These are phyloP conservation scores for Noccaea bulbosa DNA, from an alignment of 345 rosid genomes.

Conservation along the genomic window DNA sequence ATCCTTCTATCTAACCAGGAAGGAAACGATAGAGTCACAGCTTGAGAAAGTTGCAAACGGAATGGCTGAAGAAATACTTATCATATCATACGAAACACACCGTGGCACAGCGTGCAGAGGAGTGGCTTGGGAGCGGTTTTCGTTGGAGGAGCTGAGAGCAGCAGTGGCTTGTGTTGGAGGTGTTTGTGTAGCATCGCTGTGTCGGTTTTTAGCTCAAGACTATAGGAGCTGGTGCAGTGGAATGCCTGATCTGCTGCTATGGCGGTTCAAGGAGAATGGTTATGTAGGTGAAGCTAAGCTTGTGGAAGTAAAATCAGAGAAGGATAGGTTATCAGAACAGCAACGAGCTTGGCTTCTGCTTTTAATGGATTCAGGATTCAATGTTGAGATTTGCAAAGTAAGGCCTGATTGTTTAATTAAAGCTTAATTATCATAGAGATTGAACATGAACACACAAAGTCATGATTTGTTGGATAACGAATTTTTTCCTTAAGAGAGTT, in stretches of 20 bases:
- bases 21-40: slow-evolving; percentile 56
- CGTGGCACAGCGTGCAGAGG: slow-evolving; percentile 77
- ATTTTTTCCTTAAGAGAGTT: not conserved
- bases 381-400: slow-evolving; percentile 81
- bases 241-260: slow-evolving; percentile 88
- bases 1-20: slow-evolving; percentile 64
- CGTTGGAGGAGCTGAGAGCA: slow-evolving; percentile 76
- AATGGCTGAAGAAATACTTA: slow-evolving; percentile 83
- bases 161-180: slow-evolving; percentile 83
- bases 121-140: slow-evolving; percentile 75
- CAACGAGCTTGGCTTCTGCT: slow-evolving; percentile 88
- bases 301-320: slow-evolving; percentile 90
- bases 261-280: slow-evolving; percentile 83
- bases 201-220: slow-evolving; percentile 76
- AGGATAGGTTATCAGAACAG: slow-evolving; percentile 85
- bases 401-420: slow-evolving; percentile 43
- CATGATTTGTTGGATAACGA: not conserved
- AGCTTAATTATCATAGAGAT: slow-evolving; percentile 7
- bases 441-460: slow-evolving; percentile 3
- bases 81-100: slow-evolving; percentile 73
- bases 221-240: slow-evolving; percentile 94
- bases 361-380: slow-evolving; percentile 83
- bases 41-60: slow-evolving; percentile 66
- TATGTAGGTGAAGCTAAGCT: slow-evolving; percentile 89
- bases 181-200: slow-evolving; percentile 72